Base-by-base conservation (phyloP, 108 stramenopile genomes). In the Nitzschia sp. region DNA sequence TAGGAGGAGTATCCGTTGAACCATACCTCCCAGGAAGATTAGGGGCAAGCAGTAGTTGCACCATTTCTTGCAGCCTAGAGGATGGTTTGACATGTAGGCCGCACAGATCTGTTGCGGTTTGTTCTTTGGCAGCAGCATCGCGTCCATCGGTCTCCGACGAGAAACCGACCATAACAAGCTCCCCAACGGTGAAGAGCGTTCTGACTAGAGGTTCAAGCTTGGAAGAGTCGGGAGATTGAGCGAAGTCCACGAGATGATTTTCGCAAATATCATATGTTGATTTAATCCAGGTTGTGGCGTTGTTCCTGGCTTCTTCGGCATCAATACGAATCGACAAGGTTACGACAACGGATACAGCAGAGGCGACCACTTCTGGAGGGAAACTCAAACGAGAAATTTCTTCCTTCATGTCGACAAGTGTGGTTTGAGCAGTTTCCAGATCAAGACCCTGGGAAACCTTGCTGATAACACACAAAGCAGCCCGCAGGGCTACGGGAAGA, bases 131-230 rank as follows among this genome's bases (percentile, higher is more conserved):
- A 24, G 72, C 51, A n/a, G 40, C 12, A 25, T 39, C 57, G 15
- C 58, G 53, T 46, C 69, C 67, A 34, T 69, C 76, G 0, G 70
- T 70, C 60, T 88, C 86, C 38, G 78, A 50, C 50, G 51, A 70
- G 46, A 91, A 91, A 12, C 89, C 92, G 50, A 93, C 65, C 84
- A 90, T 82, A 29, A 76, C 70, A 10, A 84, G 50, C 62, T 93
- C 89, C 2, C 92, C 92, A 9, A 84, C 63, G 6, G 78, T 73
- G 70, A 78, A 87, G 22, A 93, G 41, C 17, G 85, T 74, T 11
- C 76, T 68, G n/a, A 78, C 72, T 8, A 85, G n/a, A 24, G 57
- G 50, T 42, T 56, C 53, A 53, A 71, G 41, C 50, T 75, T 65
- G 10, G 53, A 43, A 17, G 46, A 2, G 46, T 15, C 14, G 14